phyloP scores from a whole-genome alignment of 2,329 filamentous ascomycete species.

The Diaporthe citriasiana region DNA sequence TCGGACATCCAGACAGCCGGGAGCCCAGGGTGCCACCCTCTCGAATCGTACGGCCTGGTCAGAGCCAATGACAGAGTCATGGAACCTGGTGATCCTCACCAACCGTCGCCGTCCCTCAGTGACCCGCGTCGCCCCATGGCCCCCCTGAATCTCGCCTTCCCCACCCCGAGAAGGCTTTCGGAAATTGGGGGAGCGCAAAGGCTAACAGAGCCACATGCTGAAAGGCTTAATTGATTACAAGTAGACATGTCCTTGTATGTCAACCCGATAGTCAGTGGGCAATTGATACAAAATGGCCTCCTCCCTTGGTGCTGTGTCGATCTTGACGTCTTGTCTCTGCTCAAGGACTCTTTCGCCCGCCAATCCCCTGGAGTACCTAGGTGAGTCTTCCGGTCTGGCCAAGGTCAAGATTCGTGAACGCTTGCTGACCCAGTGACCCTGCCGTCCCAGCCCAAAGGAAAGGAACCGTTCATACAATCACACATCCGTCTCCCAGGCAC shows the following conservation, averaged over 20 bases:
- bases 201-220: background rate
- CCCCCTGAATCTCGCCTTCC: slow-evolving; percentile 28
- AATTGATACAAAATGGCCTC: slow-evolving; percentile 25
- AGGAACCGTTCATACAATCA: background rate
- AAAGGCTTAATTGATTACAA: slow-evolving; percentile 30
- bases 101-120: slow-evolving; percentile 1
- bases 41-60: background rate
- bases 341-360: slow-evolving; percentile 6
- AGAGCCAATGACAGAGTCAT: slow-evolving; percentile 26
- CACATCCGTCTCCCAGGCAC: slow-evolving; percentile 18
- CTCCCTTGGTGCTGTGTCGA: background rate
- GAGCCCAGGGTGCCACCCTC: background rate
- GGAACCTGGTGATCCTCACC: slow-evolving; percentile 15
- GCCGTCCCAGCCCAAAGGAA: background rate
- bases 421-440: background rate
- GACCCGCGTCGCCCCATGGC: slow-evolving; percentile 19
- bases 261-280: background rate
- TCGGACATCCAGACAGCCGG: slow-evolving; percentile 19
- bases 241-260: background rate
- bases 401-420: background rate
- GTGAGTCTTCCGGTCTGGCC: background rate
- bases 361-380: slow-evolving; percentile 3
- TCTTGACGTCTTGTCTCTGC: background rate
- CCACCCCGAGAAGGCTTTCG: slow-evolving; percentile 17
- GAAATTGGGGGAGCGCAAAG: slow-evolving; percentile 22